Evolutionary conservation across 352 stramenopile species (phyloP).

Genomic region (Thraustotheca clavata): DNA sequence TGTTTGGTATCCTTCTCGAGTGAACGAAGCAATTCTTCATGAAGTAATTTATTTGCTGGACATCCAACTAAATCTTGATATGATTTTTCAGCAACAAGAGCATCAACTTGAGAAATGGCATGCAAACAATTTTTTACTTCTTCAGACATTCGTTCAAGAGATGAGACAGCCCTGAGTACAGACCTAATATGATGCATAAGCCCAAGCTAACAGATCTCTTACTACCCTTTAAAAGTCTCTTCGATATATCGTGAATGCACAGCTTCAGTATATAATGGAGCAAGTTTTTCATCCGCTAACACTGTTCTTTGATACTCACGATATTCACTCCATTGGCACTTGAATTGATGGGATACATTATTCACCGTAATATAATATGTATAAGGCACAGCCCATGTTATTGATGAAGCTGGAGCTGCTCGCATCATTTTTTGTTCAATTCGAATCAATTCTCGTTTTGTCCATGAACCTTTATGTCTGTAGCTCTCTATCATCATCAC

Average conservation of each 20-base stretch:
- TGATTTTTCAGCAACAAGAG: background rate
- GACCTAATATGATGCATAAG: background rate
- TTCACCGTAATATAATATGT: background rate
- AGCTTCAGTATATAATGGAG: background rate
- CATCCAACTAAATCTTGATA: constrained; percentile 1
- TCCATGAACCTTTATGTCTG: constrained; percentile 9
- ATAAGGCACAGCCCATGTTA: background rate
- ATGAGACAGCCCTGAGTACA: constrained; percentile 1
- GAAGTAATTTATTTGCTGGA: background rate
- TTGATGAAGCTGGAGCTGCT: background rate
- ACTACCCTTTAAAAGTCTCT: constrained; percentile 1
- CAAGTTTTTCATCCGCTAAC: background rate
- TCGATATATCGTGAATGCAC: constrained; percentile 1
- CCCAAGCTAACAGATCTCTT: background rate
- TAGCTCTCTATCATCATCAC: constrained; percentile 5
- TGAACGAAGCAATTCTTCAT: constrained; percentile 13
- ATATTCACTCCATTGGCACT: background rate
- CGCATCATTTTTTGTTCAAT: constrained; percentile 8
- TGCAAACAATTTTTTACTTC: constrained; percentile 5
- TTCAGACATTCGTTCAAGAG: constrained; percentile 5
- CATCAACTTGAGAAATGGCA: constrained; percentile 6
- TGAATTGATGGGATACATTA: constrained; percentile 3
- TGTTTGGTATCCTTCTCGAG: constrained; percentile 5
- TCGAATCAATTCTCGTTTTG: background rate
- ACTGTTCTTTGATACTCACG: background rate